Percentiles rank a stretch among this genome's conserved stretches.
These are phyloP conservation scores for Pyrenochaeta sp. DNA, from an alignment of 2,329 filamentous ascomycete genomes.

Conservation along the genomic window DNA sequence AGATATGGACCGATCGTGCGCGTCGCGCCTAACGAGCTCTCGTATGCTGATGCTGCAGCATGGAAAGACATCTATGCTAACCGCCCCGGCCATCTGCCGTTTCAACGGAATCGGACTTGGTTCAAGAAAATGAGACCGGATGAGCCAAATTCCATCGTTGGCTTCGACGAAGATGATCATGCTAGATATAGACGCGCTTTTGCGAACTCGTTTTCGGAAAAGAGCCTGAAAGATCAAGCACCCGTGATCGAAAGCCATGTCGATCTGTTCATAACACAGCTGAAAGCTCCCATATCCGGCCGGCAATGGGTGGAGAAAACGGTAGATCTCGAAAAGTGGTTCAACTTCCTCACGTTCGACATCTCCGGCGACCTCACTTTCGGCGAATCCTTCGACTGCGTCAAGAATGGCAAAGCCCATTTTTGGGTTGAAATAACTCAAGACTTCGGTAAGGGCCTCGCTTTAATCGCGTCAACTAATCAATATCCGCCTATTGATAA, in stretches of 20 bases:
- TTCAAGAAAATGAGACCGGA: slow-evolving; percentile 37
- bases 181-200: slow-evolving; percentile 35
- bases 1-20: slow-evolving; percentile 43
- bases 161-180: slow-evolving; percentile 33
- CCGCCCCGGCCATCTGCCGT: slow-evolving; percentile 31
- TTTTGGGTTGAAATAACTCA: slow-evolving; percentile 48
- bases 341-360: slow-evolving; percentile 36
- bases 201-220: slow-evolving; percentile 39
- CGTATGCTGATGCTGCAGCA: slow-evolving; percentile 41
- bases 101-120: slow-evolving; percentile 34
- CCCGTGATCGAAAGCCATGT: slow-evolving; percentile 36
- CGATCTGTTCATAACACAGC: slow-evolving; percentile 27
- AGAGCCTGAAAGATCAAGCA: slow-evolving; percentile 33
- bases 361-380: slow-evolving; percentile 59
- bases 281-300: slow-evolving; percentile 11
- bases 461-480: slow-evolving; percentile 39
- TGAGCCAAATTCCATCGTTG: slow-evolving; percentile 37
- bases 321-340: slow-evolving; percentile 27
- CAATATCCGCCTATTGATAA: slow-evolving; percentile 35
- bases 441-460: slow-evolving; percentile 39
- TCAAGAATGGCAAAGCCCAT: slow-evolving; percentile 48
- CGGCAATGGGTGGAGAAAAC: slow-evolving; percentile 14
- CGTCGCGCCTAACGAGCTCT: slow-evolving; percentile 48
- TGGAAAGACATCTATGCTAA: slow-evolving; percentile 51
- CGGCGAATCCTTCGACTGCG: slow-evolving; percentile 56